Base-by-base conservation (phyloP, 768 basidiomycete genomes). In the Suillus cothurnatus region DNA sequence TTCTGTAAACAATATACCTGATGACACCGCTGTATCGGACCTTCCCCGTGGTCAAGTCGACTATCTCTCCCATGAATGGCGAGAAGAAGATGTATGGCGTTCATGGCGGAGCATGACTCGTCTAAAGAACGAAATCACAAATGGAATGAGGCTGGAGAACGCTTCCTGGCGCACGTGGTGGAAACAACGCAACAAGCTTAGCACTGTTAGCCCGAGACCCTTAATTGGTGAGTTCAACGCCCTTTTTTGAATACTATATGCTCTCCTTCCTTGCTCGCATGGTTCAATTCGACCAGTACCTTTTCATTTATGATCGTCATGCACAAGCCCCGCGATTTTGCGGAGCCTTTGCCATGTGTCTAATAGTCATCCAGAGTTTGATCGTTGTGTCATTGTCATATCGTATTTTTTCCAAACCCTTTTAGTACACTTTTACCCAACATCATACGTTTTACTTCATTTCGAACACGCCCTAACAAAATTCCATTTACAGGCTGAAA, bases 141-240 rank as follows among this genome's bases (percentile, higher is more conserved):
- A 99, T 75, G 97, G 97, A 56, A 84, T 91, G 57, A 83, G 97
- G 58, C 86, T 99, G 64, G 97, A 99, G 83, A 99, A 99, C 73
- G 97, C 97, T 11, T 94, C 92, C 66, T 99, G 97, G 97, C 82
- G 97, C 49, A 99, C 96, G 1, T 99, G 97, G 97, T 98, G 96
- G 90, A 98, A 99, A 80, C 96, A 98, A 85, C 84, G 97, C 67
- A 97, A 97, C 72, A 93, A 95, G 69, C 86, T 99, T 67, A 93
- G 91, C 81, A 99, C 97, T 0, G 85, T 99, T 75, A 92, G 90
- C 31, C 97, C 64, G 97, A 99, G 82, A 97, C 96, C 4, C 87
- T 99, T 71, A 99, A 99, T 77, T 99, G 97, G 97, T 98, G 73
- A 72, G 91, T 78, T 72, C 64, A 49, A 62, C 23, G 32, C 39